Evolutionary conservation across 176 grass and related monocot species (phyloP).

Genomic region (Panicum miliaceum): DNA sequence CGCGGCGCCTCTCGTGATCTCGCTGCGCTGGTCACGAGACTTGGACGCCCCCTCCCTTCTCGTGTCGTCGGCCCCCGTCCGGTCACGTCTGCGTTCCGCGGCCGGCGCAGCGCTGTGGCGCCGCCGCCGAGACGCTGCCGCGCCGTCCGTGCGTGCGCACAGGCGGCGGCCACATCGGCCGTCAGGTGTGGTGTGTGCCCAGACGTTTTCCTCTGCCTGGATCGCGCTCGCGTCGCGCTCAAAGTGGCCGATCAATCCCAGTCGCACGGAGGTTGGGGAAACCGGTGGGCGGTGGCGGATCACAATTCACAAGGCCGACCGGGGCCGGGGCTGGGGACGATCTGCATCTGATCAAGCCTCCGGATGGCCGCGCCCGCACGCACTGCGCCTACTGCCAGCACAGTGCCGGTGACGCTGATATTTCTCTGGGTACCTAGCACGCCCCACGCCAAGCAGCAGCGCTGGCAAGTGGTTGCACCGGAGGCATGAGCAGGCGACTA

Average conservation of each 20-base stretch:
- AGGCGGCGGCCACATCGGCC: background rate
- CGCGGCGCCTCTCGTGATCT: conserved; percentile 10
- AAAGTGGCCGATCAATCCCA: too few species aligned
- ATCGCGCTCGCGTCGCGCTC: too few species aligned
- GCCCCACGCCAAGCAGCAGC: background rate
- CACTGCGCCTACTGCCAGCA: background rate
- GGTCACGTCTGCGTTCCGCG: background rate
- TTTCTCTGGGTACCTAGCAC: background rate
- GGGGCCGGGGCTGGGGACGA: background rate
- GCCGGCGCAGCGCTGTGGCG: background rate
- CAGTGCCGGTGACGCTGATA: background rate
- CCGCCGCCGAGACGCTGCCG: background rate
- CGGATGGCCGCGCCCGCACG: background rate
- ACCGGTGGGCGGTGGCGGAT: too few species aligned
- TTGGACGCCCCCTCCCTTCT: background rate
- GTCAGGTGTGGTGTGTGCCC: too few species aligned
- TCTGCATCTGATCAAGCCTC: background rate
- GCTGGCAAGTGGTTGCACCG: background rate
- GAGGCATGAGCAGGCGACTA: background rate
- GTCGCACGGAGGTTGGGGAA: too few species aligned
- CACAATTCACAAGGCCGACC: too few species aligned
- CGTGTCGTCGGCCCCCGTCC: background rate
- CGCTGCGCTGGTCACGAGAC: conserved; percentile 10
- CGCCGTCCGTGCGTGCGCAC: background rate
- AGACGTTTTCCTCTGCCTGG: too few species aligned